These are phyloP conservation scores for Lichtheimia hyalospora DNA, from an alignment of 371 early-diverging fungal species.

Conservation along the genomic window DNA sequence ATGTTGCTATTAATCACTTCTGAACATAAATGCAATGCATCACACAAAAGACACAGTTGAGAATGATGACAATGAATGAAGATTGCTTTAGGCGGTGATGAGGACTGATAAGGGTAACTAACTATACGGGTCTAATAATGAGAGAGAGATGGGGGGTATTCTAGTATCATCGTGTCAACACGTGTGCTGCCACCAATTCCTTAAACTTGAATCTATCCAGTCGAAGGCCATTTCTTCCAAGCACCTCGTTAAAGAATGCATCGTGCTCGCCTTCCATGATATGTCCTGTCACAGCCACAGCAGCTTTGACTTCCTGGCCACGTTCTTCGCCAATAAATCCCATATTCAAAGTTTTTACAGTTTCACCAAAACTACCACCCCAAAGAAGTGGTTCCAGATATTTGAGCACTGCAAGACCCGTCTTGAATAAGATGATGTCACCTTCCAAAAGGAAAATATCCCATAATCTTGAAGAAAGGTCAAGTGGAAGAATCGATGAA, in stretches of 20 bases:
- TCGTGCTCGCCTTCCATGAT: conserved; percentile 50
- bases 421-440: conserved; percentile 48
- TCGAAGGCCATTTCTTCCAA: conserved; percentile 41
- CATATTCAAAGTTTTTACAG: conserved; percentile 37
- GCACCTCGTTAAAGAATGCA: conserved; percentile 47
- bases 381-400: conserved; percentile 48
- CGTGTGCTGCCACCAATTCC: conserved; percentile 26
- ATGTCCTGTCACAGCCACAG: conserved; percentile 47
- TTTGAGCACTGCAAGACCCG: conserved; percentile 47
- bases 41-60: too few relatives aligned
- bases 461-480: conserved; percentile 47
- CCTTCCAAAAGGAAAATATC: conserved; percentile 51
- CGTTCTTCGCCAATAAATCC: conserved; percentile 25
- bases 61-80: too few relatives aligned
- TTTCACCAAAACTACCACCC: conserved; percentile 52
- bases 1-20: too few relatives aligned
- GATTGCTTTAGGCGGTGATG: too few relatives aligned
- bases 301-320: conserved; percentile 32
- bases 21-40: too few relatives aligned
- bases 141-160: background rate
- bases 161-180: conserved; percentile 1
- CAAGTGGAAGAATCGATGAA: conserved; percentile 47
- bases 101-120: too few relatives aligned
- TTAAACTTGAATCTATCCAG: conserved; percentile 38
- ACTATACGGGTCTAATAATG: too few relatives aligned